Conservation (phyloP, 148 eudicot genomes). For the Drosera capensis region DNA sequence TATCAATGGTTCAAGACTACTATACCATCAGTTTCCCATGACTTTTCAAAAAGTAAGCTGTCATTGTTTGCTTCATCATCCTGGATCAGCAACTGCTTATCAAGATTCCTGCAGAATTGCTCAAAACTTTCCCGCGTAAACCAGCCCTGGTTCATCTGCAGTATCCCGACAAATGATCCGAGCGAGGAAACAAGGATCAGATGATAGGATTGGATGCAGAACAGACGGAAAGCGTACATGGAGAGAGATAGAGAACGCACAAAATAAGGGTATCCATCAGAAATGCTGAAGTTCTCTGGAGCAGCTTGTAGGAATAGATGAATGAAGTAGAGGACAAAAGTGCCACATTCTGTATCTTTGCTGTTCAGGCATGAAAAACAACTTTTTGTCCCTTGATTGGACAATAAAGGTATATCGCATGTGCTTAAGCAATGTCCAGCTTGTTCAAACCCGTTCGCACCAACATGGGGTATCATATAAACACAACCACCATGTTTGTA, state of each 20-base stretch:
- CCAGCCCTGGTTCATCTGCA: constrained; percentile 39
- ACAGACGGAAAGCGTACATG: not conserved
- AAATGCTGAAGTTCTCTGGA: constrained; percentile 26
- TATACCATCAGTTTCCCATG: too few relatives aligned
- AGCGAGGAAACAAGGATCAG: not conserved
- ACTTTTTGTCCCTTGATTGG: too few relatives aligned
- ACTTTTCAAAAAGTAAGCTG: too few relatives aligned
- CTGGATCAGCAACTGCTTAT: constrained; percentile 7
- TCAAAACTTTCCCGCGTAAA: constrained; percentile 28
- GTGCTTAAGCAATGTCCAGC: too few relatives aligned
- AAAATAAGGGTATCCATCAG: constrained; percentile 30
- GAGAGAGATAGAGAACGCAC: constrained; percentile 17
- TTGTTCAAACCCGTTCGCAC: too few relatives aligned
- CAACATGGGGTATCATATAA: too few relatives aligned
- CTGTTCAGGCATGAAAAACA: not conserved
- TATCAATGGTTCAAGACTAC: too few relatives aligned
- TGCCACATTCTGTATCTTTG: constrained; percentile 26
- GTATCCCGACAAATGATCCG: not conserved
- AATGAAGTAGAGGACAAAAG: constrained; percentile 44
- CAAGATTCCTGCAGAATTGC: constrained; percentile 22
- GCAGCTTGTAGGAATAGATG: constrained; percentile 28
- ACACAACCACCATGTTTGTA: not conserved
- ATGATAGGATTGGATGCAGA: not conserved
- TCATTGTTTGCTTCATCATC: not conserved
- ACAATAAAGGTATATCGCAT: too few relatives aligned